Evolutionary conservation across 1,139 yeast genomes (phyloP), one percentile per base, ranked within the genome.

Genomic region (Kodamaea alishanica): DNA sequence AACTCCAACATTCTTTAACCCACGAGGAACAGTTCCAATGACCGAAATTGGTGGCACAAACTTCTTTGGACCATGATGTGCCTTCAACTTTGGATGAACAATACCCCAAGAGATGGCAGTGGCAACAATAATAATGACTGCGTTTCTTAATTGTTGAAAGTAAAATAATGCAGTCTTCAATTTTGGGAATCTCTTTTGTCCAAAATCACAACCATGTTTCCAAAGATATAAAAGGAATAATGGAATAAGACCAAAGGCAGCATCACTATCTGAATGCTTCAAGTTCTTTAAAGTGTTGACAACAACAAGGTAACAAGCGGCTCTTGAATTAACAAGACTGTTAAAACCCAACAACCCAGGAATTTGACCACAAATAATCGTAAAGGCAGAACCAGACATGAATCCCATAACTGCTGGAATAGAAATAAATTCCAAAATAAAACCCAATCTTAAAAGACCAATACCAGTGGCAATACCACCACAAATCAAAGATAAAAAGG

Each of bases 341-440:
- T 63, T 69, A 64, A 72, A 84, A 23, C 97, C 97, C 86, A 90
- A 75, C 45, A 90, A 72, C 9, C 75, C 84, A 2, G 97, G 96
- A 6, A 89, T 82, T 65, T 90, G 97, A 30, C 97, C 96, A 42
- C 72, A 63, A 34, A 84, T 71, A 55, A 90, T 90, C 51, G 72
- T 81, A 54, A 90, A 77, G 3, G 97, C 96, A 8, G 96, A 88
- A 40, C 97, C 97, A 29, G 94, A 77, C 94, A 90, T 90, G 67
- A 89, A 90, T 0, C 97, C 97, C 69, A 89, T 75, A 34, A 90
- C 96, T 1, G 96, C 96, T 28, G 96, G 96, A 51, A 84, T 71
- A 6, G 97, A 88, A 52, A 90, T 88, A 56, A 85, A 81, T 58
- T 90, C 97, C 37, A 90, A 78, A 40, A 90, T 72, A 63, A 90